A percentile compares a stretch with the other conserved stretches of the same genome.
These are phyloP conservation scores for Hypoxylon sp. DNA, from an alignment of 2,329 filamentous ascomycete genomes.

Conservation along the genomic window DNA sequence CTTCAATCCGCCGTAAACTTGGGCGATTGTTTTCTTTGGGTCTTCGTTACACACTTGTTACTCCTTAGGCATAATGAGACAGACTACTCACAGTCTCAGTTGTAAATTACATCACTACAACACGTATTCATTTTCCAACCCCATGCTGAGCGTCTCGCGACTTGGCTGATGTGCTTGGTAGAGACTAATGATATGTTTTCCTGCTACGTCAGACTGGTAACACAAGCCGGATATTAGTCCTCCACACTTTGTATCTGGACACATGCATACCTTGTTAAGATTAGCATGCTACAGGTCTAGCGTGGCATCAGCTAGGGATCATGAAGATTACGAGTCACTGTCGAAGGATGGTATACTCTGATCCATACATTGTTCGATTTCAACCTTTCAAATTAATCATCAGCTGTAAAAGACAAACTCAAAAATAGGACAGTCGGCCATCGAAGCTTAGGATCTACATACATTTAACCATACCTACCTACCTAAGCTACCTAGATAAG, in stretches of 20 bases:
- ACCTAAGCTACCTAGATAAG: too few relatives aligned
- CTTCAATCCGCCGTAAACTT: slow-evolving; percentile 14
- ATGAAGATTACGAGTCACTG: background rate
- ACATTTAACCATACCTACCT: background rate
- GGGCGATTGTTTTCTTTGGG: slow-evolving; percentile 26
- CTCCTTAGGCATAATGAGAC: slow-evolving; percentile 34
- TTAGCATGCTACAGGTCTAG: background rate
- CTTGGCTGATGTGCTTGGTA: background rate
- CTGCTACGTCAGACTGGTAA: background rate
- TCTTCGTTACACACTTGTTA: slow-evolving; percentile 27
- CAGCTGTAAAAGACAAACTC: background rate
- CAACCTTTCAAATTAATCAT: background rate
- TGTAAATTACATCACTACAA: slow-evolving; percentile 36
- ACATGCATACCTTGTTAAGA: background rate
- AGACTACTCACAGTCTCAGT: slow-evolving; percentile 26
- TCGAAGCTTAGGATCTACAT: background rate
- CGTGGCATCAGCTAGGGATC: background rate
- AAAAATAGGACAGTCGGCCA: background rate
- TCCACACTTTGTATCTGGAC: background rate
- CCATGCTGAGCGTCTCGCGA: slow-evolving; percentile 5
- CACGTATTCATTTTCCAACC: slow-evolving; percentile 30
- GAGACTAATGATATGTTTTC: background rate
- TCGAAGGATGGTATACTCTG: background rate
- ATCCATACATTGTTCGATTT: background rate
- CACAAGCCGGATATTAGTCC: background rate